A percentile compares a stretch with the other conserved stretches of the same genome.
Conservation (phyloP, 371 early-diverging fungal species). For the Cokeromyces recurvatus region DNA sequence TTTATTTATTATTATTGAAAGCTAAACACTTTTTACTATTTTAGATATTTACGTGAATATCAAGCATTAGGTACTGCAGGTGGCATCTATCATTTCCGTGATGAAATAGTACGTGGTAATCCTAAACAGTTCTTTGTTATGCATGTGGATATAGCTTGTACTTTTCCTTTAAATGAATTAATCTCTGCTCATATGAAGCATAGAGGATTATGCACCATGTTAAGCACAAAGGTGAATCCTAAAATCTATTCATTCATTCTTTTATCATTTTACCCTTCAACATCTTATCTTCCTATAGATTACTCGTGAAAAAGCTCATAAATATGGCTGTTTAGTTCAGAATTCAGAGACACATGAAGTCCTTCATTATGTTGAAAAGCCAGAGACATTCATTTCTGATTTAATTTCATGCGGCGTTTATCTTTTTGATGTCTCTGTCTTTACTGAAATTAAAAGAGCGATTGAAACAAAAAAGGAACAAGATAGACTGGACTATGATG, state of each 20-base stretch:
- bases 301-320: constrained; percentile 66
- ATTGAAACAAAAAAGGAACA: constrained; percentile 56
- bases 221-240: constrained; percentile 77
- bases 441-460: constrained; percentile 80
- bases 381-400: constrained; percentile 91
- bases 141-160: constrained; percentile 92
- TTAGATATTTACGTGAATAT: constrained; percentile 90
- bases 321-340: constrained; percentile 90
- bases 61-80: constrained; percentile 95
- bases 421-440: constrained; percentile 82
- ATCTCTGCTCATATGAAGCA: constrained; percentile 74
- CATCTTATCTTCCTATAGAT: too few relatives aligned
- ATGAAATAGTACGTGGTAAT: constrained; percentile 85
- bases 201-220: constrained; percentile 78
- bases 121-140: constrained; percentile 91
- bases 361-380: constrained; percentile 96
- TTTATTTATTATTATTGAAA: constrained; percentile 14
- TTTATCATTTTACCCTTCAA: too few relatives aligned
- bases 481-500: constrained; percentile 24
- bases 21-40: background rate
- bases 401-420: constrained; percentile 93
- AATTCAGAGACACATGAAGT: constrained; percentile 82
- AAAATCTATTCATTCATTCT: too few relatives aligned
- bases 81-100: constrained; percentile 95
- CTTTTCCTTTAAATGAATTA: constrained; percentile 85